Conservation (phyloP, 768 basidiomycete genomes). For the Galerina marginata region DNA sequence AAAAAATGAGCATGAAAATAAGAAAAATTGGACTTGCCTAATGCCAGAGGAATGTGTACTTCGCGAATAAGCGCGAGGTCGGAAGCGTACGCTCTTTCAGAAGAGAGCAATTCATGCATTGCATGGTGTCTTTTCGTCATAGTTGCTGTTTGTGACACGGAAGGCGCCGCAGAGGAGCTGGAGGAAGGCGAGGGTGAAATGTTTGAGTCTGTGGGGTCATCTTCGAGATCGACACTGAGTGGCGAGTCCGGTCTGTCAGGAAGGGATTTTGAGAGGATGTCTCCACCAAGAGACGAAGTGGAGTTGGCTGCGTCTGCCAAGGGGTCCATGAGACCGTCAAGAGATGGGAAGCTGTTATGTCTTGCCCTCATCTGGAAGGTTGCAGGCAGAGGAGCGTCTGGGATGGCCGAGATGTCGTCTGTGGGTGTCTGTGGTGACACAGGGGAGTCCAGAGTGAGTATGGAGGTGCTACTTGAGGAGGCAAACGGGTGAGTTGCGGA, state of each 20-base stretch:
- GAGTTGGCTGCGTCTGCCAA: conserved; percentile 22
- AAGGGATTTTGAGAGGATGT: conserved; percentile 23
- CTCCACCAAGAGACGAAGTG: neutral
- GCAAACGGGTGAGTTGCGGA: conserved; percentile 12
- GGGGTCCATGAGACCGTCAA: conserved; percentile 29
- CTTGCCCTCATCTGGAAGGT: conserved; percentile 27
- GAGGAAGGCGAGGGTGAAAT: neutral
- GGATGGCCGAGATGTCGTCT: conserved; percentile 32
- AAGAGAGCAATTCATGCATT: conserved; percentile 75
- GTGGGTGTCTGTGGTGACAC: conserved; percentile 24
- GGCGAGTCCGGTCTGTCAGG: conserved; percentile 34
- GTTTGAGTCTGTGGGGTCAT: conserved; percentile 5
- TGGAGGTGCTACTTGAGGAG: conserved; percentile 24
- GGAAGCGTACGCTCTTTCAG: conserved; percentile 83
- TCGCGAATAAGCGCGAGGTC: conserved; percentile 81
- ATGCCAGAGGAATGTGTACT: conserved; percentile 78
- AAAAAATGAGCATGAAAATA: conserved; percentile 13
- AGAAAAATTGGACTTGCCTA: conserved; percentile 52
- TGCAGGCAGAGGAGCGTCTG: conserved; percentile 17
- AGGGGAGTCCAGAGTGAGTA: conserved; percentile 25
- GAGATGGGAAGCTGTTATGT: conserved; percentile 29
- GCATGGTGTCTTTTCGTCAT: conserved; percentile 80
- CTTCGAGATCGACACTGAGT: conserved; percentile 28
- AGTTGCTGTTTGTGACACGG: conserved; percentile 28
- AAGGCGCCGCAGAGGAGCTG: neutral